Conservation (phyloP, 495 filamentous ascomycete genomes). For the Penicillium alfredii region DNA sequence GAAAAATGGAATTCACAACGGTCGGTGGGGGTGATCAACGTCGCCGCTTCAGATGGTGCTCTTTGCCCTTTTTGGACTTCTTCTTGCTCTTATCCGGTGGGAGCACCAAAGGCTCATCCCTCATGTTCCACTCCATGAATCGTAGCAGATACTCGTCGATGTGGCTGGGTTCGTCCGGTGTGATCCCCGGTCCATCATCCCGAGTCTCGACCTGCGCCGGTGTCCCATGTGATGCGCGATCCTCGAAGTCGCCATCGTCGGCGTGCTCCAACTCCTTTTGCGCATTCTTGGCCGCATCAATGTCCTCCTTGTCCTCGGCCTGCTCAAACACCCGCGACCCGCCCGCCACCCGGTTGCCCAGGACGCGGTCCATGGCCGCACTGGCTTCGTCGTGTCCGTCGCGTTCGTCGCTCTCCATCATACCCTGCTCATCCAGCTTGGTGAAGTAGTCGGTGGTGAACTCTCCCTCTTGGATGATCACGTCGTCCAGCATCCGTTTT, state of each 20-base stretch:
- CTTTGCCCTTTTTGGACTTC: slow-evolving; percentile 67
- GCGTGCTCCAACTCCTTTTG: slow-evolving; percentile 81
- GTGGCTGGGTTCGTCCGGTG: slow-evolving; percentile 43
- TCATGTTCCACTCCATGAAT: slow-evolving; percentile 69
- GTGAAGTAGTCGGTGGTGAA: slow-evolving; percentile 98
- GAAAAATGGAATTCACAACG: slow-evolving; percentile 6
- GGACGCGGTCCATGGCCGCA: slow-evolving; percentile 80
- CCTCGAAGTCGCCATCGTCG: slow-evolving; percentile 89
- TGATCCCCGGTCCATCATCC: slow-evolving; percentile 9
- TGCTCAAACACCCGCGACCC: slow-evolving; percentile 67
- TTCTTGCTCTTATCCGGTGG: slow-evolving; percentile 79
- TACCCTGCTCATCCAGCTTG: slow-evolving; percentile 63
- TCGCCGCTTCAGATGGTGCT: slow-evolving; percentile 47
- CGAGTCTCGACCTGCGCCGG: slow-evolving; percentile 30
- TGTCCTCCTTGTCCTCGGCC: slow-evolving; percentile 91
- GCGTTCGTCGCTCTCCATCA: slow-evolving; percentile 57
- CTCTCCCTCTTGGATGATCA: slow-evolving; percentile 96
- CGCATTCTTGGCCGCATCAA: slow-evolving; percentile 75
- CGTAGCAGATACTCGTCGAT: slow-evolving; percentile 85
- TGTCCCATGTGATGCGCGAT: slow-evolving; percentile 49
- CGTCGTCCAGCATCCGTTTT: slow-evolving; percentile 95
- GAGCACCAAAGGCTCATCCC: slow-evolving; percentile 70
- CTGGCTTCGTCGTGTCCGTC: slow-evolving; percentile 59
- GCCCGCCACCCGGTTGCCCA: slow-evolving; percentile 52
- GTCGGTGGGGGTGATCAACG: slow-evolving; percentile 24